phyloP scores from a whole-genome alignment of 768 basidiomycete genomes.

The Tephrocybe sp. region DNA sequence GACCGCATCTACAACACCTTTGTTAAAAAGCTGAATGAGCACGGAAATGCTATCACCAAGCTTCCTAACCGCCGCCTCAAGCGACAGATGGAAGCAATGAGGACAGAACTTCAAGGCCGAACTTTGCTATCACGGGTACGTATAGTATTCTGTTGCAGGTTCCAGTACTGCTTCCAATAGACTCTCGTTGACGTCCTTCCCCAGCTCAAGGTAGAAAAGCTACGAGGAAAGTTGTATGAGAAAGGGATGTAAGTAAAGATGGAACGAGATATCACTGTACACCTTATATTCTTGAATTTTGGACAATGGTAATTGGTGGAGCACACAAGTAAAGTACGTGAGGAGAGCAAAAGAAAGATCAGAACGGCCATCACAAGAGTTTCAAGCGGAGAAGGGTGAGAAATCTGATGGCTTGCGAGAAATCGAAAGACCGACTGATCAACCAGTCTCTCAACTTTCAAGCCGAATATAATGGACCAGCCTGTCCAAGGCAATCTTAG shows the following conservation, averaged over 20 bases:
- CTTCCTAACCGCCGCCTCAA: conserved; percentile 1
- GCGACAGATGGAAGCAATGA: conserved; percentile 6
- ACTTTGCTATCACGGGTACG: conserved; percentile 4
- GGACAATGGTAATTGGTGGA: not conserved
- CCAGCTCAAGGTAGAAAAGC: not conserved
- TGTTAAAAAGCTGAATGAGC: conserved; percentile 40
- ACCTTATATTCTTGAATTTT: not conserved
- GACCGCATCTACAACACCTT: conserved; percentile 81
- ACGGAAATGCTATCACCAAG: conserved; percentile 25
- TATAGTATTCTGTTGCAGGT: not conserved
- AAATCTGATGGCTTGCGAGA: not conserved
- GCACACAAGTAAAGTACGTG: not conserved
- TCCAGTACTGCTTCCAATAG: not conserved
- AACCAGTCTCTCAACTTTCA: too few relatives aligned
- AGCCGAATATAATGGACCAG: too few relatives aligned
- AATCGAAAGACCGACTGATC: not conserved
- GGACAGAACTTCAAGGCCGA: conserved; percentile 3
- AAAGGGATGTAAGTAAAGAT: not conserved
- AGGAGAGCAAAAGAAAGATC: not conserved
- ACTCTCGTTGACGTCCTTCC: not conserved
- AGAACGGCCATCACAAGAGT: not conserved
- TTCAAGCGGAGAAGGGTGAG: not conserved
- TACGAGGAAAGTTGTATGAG: not conserved
- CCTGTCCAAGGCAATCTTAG: too few relatives aligned
- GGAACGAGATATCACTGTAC: not conserved